phyloP scores from a whole-genome alignment of 768 basidiomycete species.

The Exidia glandulosa region DNA sequence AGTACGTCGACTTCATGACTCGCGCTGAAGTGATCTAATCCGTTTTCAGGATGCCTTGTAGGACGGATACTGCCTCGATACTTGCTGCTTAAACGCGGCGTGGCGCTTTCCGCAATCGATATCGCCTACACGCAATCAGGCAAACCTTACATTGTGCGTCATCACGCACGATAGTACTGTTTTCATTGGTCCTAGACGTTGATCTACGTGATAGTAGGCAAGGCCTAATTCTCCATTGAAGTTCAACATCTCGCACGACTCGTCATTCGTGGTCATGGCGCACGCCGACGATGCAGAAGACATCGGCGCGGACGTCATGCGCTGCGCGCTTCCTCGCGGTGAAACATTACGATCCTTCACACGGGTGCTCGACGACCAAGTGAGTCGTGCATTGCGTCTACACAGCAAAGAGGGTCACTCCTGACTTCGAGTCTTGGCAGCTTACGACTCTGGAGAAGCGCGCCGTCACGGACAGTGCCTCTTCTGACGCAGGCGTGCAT shows the following conservation, averaged over 20 bases:
- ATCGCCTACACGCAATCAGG: constrained; percentile 51
- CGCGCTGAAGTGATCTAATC: not conserved
- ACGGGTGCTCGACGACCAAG: constrained; percentile 54
- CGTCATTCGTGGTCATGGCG: constrained; percentile 58
- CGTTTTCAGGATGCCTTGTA: constrained; percentile 53
- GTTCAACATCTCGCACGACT: constrained; percentile 79
- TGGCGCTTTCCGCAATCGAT: constrained; percentile 33
- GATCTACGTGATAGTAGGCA: not conserved
- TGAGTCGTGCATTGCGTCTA: constrained; percentile 16
- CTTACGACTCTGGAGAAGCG: constrained; percentile 29
- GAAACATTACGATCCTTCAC: constrained; percentile 52
- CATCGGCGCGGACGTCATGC: constrained; percentile 78
- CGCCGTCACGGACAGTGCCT: constrained; percentile 22
- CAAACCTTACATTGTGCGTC: constrained; percentile 67
- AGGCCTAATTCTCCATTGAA: constrained; percentile 32
- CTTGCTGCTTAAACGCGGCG: constrained; percentile 47
- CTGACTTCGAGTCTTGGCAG: constrained; percentile 14
- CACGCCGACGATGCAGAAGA: constrained; percentile 6
- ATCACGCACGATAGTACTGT: not conserved
- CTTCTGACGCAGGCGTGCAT: constrained; percentile 40
- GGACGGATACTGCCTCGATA: constrained; percentile 64
- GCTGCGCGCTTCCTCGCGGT: constrained; percentile 48
- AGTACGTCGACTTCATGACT: constrained; percentile 30
- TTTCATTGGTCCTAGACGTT: constrained; percentile 4
- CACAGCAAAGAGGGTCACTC: constrained; percentile 2